Evolutionary conservation across 148 eudicot species (phyloP).

Genomic region (Polygonum maritimum): DNA sequence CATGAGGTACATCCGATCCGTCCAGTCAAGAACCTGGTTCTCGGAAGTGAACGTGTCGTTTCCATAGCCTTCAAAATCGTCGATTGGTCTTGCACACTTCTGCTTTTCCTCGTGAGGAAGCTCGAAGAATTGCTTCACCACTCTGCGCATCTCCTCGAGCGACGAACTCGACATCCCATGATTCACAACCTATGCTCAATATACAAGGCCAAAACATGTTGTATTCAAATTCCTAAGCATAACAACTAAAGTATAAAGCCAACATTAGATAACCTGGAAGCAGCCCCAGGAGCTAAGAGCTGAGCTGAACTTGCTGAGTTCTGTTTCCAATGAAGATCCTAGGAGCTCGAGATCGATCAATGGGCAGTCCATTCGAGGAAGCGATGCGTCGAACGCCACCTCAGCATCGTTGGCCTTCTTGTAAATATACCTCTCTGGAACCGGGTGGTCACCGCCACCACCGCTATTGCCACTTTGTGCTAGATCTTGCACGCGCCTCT

Average conservation of each 20-base stretch:
- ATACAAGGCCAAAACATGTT: not conserved
- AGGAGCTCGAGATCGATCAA: not conserved
- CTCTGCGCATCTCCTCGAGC: slow-evolving; percentile 39
- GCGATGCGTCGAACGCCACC: not conserved
- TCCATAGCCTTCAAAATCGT: slow-evolving; percentile 52
- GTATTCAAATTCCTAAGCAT: too few species aligned
- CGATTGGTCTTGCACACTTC: slow-evolving; percentile 22
- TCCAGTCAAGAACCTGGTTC: slow-evolving; percentile 54
- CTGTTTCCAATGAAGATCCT: not conserved
- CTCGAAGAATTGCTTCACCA: slow-evolving; percentile 40
- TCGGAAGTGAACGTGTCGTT: slow-evolving; percentile 33
- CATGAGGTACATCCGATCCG: slow-evolving; percentile 43
- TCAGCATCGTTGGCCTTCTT: not conserved
- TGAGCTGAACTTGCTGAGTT: not conserved
- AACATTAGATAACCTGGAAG: not conserved
- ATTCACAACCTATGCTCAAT: slow-evolving; percentile 16
- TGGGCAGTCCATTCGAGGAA: not conserved
- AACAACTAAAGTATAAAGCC: too few species aligned
- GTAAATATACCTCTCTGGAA: not conserved
- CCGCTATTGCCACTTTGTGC: not conserved
- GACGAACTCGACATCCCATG: slow-evolving; percentile 46
- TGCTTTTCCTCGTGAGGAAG: slow-evolving; percentile 50
- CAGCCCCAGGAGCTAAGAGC: slow-evolving; percentile 3
- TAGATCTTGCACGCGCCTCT: not conserved
- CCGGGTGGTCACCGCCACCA: not conserved